Base-by-base conservation (phyloP, 2,329 filamentous ascomycete species). In the Trichoderma hamatum region DNA sequence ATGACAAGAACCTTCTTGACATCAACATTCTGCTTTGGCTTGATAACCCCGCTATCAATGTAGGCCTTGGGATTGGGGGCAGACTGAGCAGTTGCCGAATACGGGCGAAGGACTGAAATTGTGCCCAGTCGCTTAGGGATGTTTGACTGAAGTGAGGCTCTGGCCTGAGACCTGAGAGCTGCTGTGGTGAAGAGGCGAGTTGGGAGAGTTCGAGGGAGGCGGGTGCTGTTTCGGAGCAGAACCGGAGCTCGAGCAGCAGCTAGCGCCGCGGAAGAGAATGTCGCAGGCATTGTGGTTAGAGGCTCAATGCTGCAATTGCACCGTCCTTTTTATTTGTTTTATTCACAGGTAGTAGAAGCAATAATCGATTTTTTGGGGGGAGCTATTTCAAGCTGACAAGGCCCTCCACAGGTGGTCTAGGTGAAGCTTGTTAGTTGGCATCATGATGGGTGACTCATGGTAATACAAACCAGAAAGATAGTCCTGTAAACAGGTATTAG, bases 1-100 rank as follows among this genome's bases (percentile, higher is more conserved):
- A 98, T 97, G 75, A 98, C 94, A 71, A 98, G 85, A 64, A 98
- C 95, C 84, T 98, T 98, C 85, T 97, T 97, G 73, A 98, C 94
- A 79, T 97, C 89, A 62, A 97, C 91, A 67, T 92, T 84, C 76
- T 95, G 86, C 76, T 87, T 87, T 69, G 91, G 90, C 80, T 94
- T 92, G 78, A 97, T 90, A 70, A 90, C 91, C 75, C 94, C 94
- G 82, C 93, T 97, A 78, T 93, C 89, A 75, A 97, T 85, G 81
- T 97, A 97, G 71, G 94, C 92, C 82, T 94, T 90, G 65, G 94
- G 88, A 77, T 91, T 92, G 68, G 94, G 93, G 64, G 92, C 90
- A 73, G 89, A 84, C 80, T 96, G 88, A 72, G 83, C 80, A 72
- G 83, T 81, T 49, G 78, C 79, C 56, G 78, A 82, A 72, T 81